phyloP scores from a whole-genome alignment of 2,329 filamentous ascomycete species.

The Clarireedia paspali region DNA sequence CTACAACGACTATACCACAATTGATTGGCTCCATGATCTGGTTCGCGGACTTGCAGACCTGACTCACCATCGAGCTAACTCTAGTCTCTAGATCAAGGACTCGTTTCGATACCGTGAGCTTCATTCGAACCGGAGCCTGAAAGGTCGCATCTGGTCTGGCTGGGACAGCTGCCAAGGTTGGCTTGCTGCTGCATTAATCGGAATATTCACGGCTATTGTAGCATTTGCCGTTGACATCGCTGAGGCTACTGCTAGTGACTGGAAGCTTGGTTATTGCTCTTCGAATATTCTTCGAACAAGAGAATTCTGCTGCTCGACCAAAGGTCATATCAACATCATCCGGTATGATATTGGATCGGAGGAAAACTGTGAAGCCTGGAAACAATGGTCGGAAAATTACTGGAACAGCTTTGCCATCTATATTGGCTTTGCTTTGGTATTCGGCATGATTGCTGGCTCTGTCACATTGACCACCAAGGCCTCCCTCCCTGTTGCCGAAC shows the following conservation, averaged over 20 bases:
- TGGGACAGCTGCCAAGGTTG: slow-evolving; percentile 47
- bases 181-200: slow-evolving; percentile 47
- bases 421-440: slow-evolving; percentile 39
- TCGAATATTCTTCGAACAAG: slow-evolving; percentile 37
- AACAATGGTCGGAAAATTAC: slow-evolving; percentile 28
- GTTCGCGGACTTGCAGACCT: slow-evolving; percentile 25
- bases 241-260: slow-evolving; percentile 47
- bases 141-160: slow-evolving; percentile 31
- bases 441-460: slow-evolving; percentile 41
- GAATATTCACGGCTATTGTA: slow-evolving; percentile 45
- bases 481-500: slow-evolving; percentile 36
- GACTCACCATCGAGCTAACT: not conserved
- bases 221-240: slow-evolving; percentile 48
- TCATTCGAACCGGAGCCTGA: slow-evolving; percentile 36
- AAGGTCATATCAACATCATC: not conserved
- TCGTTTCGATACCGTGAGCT: slow-evolving; percentile 43
- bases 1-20: slow-evolving; percentile 55
- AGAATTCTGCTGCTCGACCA: slow-evolving; percentile 40
- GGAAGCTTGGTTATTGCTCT: slow-evolving; percentile 49
- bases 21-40: slow-evolving; percentile 55
- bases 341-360: slow-evolving; percentile 7
- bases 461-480: slow-evolving; percentile 43
- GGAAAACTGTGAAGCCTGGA: slow-evolving; percentile 25
- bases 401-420: slow-evolving; percentile 39
- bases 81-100: slow-evolving; percentile 41